Conservation (phyloP, 768 basidiomycete species). For the Pisolithus albus region DNA sequence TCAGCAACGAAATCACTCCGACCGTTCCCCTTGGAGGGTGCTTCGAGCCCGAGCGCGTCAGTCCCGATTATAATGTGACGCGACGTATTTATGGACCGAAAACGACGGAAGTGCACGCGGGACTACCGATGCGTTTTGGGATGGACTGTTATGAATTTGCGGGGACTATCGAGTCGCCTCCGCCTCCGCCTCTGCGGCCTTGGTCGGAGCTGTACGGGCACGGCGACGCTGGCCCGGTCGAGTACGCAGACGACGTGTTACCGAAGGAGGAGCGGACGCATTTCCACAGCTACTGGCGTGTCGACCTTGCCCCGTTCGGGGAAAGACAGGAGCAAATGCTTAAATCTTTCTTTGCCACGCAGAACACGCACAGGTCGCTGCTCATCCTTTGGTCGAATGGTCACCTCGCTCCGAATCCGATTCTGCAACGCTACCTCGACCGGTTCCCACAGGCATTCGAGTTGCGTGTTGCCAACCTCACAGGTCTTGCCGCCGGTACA, state of each 20-base stretch:
- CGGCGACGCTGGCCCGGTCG: not conserved
- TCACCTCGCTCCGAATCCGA: conserved; percentile 48
- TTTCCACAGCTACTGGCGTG: conserved; percentile 93
- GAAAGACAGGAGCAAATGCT: conserved; percentile 86
- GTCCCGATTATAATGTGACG: conserved; percentile 62
- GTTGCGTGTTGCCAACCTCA: conserved; percentile 63
- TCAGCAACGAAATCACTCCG: conserved; percentile 61
- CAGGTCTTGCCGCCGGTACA: conserved; percentile 64
- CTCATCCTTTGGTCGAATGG: conserved; percentile 93
- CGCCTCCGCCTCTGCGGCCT: conserved; percentile 10
- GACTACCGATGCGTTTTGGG: conserved; percentile 68
- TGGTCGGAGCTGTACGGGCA: not conserved
- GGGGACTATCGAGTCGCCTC: conserved; percentile 54
- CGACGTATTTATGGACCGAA: conserved; percentile 57
- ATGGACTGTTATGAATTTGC: conserved; percentile 93
- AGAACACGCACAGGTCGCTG: conserved; percentile 54
- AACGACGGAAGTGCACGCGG: conserved; percentile 69
- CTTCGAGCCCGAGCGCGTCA: conserved; percentile 56
- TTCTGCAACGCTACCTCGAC: conserved; percentile 52
- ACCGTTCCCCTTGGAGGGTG: conserved; percentile 65
- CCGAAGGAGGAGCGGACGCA: conserved; percentile 43
- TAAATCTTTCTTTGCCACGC: conserved; percentile 91
- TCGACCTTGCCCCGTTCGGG: conserved; percentile 76
- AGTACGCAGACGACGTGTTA: conserved; percentile 3
- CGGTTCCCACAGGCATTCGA: conserved; percentile 68